phyloP scores from a whole-genome alignment of 495 filamentous ascomycete genomes.

The Aspergillus baeticus region DNA sequence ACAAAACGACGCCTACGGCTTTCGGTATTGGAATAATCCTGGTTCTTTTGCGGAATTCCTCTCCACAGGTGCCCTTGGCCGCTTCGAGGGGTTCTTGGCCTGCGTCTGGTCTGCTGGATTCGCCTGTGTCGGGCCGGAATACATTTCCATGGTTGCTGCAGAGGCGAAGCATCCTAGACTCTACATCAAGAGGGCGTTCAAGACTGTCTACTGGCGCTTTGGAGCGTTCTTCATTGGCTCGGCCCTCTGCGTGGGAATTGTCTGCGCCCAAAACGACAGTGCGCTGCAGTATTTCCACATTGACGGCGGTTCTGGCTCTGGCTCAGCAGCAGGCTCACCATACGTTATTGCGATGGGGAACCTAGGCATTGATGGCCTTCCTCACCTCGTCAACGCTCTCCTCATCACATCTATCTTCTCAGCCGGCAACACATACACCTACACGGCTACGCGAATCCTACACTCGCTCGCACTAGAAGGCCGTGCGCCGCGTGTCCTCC shows the following conservation, averaged over 20 bases:
- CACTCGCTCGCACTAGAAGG: slow-evolving; percentile 56
- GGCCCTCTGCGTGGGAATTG: slow-evolving; percentile 64
- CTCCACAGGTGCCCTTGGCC: slow-evolving; percentile 56
- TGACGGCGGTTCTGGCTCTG: slow-evolving; percentile 37
- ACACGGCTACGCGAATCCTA: slow-evolving; percentile 64
- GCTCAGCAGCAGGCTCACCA: slow-evolving; percentile 60
- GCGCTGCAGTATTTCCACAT: slow-evolving; percentile 34
- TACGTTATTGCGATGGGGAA: slow-evolving; percentile 60
- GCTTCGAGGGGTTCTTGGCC: slow-evolving; percentile 70
- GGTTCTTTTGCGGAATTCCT: slow-evolving; percentile 47
- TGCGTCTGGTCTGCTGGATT: slow-evolving; percentile 53
- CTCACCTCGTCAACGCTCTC: slow-evolving; percentile 72
- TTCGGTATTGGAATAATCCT: slow-evolving; percentile 51
- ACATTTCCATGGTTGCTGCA: slow-evolving; percentile 75
- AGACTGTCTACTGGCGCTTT: slow-evolving; percentile 70
- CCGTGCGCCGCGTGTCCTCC: slow-evolving; percentile 54
- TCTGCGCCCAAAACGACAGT: slow-evolving; percentile 58
- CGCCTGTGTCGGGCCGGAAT: slow-evolving; percentile 60
- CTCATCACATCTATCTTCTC: slow-evolving; percentile 65
- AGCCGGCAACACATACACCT: slow-evolving; percentile 74
- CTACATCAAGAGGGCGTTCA: slow-evolving; percentile 56
- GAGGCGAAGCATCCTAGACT: slow-evolving; percentile 69
- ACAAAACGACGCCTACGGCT: slow-evolving; percentile 65
- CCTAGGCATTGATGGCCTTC: slow-evolving; percentile 61
- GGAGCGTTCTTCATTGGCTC: slow-evolving; percentile 71